Evolutionary conservation across 169 alveolate genomes (phyloP), one percentile per base, ranked within the genome.

Genomic region (Nephromyces sp.): DNA sequence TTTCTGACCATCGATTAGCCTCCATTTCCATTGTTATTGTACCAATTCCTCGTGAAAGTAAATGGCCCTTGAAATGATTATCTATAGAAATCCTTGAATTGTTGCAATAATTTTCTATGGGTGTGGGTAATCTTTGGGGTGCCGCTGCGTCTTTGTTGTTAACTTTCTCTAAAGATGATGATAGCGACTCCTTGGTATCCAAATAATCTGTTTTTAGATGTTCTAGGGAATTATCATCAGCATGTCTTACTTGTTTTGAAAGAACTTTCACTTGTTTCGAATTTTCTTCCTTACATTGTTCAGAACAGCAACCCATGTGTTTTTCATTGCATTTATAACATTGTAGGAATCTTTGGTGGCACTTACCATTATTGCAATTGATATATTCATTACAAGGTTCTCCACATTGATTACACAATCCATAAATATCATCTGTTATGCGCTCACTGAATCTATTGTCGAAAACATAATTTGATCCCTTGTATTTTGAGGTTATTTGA

Each of bases 391-490:
- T 78, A 21, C 69, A 57, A 8, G 72, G 77, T 27, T 57, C 4
- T 4, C 53, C 22, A 31, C 82, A 76, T 15, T 24, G 8, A 21
- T 3, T 2, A 69, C 82, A 76, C n/a, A 28, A 53, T 22, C 78
- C 35, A 21, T 72, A 35, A 43, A 63, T 6, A 52, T 78, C 78
- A 2, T 68, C 34, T 0, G 84, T 78, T 6, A 78, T 53, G 28
- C 21, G 61, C 61, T 72, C 71, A 31, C 78, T 33, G 76, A 78
- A 69, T 5, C 84, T 75, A 24, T 70, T 34, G 32, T 78, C 84
- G 52, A 78, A 78, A 0, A 78, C 84, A 62, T 78, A 78, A 27
- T 68, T 52, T 29, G 74, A 52, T 27, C 84, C 84, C 61, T 30
- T 4, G 34, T 24, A 65, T 65, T 62, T 62, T n/a, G 68, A 70